These are phyloP conservation scores for Rhodomyrtus tomentosa DNA, from an alignment of 345 rosid genomes.

Conservation along the genomic window DNA sequence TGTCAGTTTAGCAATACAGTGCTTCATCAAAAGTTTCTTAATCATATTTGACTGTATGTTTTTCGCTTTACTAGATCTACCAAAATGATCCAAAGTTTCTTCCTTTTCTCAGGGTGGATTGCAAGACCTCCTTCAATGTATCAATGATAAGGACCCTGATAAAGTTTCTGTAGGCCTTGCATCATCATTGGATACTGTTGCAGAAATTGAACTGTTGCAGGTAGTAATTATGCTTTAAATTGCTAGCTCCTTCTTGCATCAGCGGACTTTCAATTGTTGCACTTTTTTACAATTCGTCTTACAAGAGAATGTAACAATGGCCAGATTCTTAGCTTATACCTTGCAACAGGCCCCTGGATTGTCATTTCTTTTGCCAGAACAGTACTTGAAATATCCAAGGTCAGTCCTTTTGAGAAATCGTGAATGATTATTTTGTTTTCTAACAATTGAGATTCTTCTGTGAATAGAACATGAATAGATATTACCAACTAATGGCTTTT, in stretches of 20 bases:
- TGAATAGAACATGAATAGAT: background rate
- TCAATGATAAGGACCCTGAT: conserved; percentile 89
- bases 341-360: conserved; percentile 85
- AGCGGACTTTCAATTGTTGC: background rate
- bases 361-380: conserved; percentile 83
- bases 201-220: conserved; percentile 83
- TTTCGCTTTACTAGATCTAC: background rate
- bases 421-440: background rate
- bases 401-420: conserved; percentile 9
- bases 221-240: conserved; percentile 13
- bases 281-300: background rate
- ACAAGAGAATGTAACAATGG: background rate
- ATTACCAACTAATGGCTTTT: background rate
- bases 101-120: conserved; percentile 62
- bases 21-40: background rate
- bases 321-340: conserved; percentile 3
- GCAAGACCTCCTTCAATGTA: conserved; percentile 52
- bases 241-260: background rate
- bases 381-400: conserved; percentile 84
- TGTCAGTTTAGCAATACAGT: background rate
- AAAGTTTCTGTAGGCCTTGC: conserved; percentile 81
- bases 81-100: background rate
- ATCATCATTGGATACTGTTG: conserved; percentile 69
- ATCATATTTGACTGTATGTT: background rate
- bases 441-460: background rate